A percentile compares a stretch with the other conserved stretches of the same genome.
These are phyloP conservation scores for Blastomyces parvus DNA, from an alignment of 2,329 filamentous ascomycete species.

Conservation along the genomic window DNA sequence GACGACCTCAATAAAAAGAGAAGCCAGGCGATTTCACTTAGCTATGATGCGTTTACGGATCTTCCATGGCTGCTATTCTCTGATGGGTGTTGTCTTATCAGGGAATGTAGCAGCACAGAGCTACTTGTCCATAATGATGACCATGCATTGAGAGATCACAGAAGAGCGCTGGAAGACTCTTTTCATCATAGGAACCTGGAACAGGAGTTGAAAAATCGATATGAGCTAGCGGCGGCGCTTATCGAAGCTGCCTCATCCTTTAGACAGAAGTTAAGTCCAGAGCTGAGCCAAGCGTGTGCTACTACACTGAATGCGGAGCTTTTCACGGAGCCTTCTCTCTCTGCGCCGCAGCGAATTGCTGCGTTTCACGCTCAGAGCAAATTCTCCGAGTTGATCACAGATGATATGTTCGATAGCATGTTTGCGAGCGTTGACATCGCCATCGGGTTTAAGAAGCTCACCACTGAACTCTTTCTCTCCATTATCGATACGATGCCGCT, in stretches of 20 bases:
- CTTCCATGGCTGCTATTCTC: constrained; percentile 78
- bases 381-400: constrained; percentile 68
- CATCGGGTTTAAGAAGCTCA: constrained; percentile 41
- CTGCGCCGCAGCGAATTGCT: constrained; percentile 64
- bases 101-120: constrained; percentile 71
- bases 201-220: constrained; percentile 43
- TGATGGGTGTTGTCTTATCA: constrained; percentile 68
- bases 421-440: constrained; percentile 58
- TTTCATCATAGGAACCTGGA: constrained; percentile 38
- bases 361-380: constrained; percentile 68
- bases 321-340: constrained; percentile 60
- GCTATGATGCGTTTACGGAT: constrained; percentile 59
- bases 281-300: constrained; percentile 58
- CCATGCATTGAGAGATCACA: constrained; percentile 28
- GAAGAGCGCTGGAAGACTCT: constrained; percentile 31
- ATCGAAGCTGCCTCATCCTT: constrained; percentile 62
- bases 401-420: constrained; percentile 69
- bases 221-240: constrained; percentile 50
- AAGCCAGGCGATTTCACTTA: constrained; percentile 69
- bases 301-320: constrained; percentile 62
- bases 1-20: constrained; percentile 78
- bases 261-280: constrained; percentile 58
- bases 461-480: constrained; percentile 44
- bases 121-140: constrained; percentile 59
- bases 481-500: constrained; percentile 43